Percentiles rank a stretch among this genome's conserved stretches.
Conservation (phyloP, 768 basidiomycete genomes). For the Termitomyces sp. region DNA sequence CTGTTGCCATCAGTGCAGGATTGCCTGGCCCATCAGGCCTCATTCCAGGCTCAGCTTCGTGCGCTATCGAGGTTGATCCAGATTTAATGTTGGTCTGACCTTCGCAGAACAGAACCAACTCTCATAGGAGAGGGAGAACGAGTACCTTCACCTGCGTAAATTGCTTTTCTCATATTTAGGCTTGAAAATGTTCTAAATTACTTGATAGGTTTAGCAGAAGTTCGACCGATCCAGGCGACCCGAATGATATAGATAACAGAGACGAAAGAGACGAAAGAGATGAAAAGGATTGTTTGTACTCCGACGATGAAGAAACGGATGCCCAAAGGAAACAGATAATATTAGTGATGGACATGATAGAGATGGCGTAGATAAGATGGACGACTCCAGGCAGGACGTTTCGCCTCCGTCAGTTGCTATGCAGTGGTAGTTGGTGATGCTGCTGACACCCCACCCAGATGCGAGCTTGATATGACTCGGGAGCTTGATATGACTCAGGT, state of each 20-base stretch:
- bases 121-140: not conserved
- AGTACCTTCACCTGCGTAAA: not conserved
- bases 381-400: not conserved
- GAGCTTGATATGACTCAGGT: slow-evolving; percentile 9
- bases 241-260: not conserved
- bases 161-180: not conserved
- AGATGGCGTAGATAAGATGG: not conserved
- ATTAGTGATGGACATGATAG: not conserved
- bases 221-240: slow-evolving; percentile 2
- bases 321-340: not conserved
- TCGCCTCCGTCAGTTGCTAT: not conserved
- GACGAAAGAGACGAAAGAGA: not conserved
- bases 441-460: not conserved
- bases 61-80: not conserved
- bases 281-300: not conserved
- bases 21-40: slow-evolving; percentile 13
- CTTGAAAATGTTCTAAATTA: not conserved
- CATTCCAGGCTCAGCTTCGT: not conserved
- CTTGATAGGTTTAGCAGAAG: not conserved
- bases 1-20: slow-evolving; percentile 6
- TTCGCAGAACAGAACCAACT: not conserved
- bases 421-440: not conserved
- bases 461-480: slow-evolving; percentile 5
- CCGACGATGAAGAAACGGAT: not conserved
- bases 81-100: not conserved